Conservation (phyloP, 768 basidiomycete genomes). For the Panaeolus papilionaceus region DNA sequence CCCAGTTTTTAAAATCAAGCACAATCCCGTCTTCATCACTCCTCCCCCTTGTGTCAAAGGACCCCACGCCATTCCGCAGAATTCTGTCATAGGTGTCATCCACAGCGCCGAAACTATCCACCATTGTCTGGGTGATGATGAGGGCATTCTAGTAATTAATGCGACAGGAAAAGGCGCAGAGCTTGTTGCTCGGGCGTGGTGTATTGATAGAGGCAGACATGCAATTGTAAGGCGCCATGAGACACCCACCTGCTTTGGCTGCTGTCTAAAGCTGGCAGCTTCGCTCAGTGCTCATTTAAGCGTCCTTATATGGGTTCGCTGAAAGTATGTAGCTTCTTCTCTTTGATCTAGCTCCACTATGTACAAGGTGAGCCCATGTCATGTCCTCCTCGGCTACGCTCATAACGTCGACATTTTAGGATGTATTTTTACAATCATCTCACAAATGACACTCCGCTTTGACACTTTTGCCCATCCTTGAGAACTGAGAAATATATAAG, state of each 20-base stretch:
- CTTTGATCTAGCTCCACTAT: not conserved
- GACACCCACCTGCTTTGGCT: not conserved
- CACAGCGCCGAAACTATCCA: not conserved
- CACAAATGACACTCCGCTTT: not conserved
- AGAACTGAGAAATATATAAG: not conserved
- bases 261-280: not conserved
- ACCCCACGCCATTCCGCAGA: not conserved
- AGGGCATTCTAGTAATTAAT: not conserved
- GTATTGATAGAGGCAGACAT: not conserved
- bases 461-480: not conserved
- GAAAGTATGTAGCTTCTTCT: not conserved
- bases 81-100: not conserved
- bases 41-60: conserved; percentile 8
- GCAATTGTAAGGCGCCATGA: not conserved
- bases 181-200: not conserved
- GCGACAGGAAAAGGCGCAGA: not conserved
- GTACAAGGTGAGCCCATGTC: not conserved
- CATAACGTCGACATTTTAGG: not conserved
- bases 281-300: not conserved
- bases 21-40: conserved; percentile 1
- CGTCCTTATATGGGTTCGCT: not conserved
- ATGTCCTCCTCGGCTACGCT: not conserved
- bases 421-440: not conserved
- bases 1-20: not conserved
- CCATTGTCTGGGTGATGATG: not conserved